Evolutionary conservation across 768 basidiomycete species (phyloP), one percentile per base, ranked within the genome.

Genomic region (Leucosporidium scottii): DNA sequence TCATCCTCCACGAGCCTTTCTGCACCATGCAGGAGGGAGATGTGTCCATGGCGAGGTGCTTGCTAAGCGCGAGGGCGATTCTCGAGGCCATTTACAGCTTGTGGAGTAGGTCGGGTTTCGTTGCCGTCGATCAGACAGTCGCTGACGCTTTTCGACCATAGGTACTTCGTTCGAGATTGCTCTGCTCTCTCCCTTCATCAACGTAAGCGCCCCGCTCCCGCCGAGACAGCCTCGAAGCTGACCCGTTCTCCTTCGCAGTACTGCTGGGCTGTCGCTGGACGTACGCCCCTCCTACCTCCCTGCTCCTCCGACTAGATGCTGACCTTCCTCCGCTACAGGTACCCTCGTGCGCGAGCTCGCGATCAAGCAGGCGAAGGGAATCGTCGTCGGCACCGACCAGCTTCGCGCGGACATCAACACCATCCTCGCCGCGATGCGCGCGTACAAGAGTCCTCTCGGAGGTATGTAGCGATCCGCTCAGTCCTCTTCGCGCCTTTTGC

Each of bases 1-100:
- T 75, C 56, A 61, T 73, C 21, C 51, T 75, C n/a, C 74, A 75
- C 64, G 74, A 75, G 47, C 65, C 72, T 28, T 73, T 68, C 53
- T 65, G 71, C 49, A 49, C 63, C 20, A n/a, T 54, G 9, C 54
- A 62, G 10, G 55, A 55, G 1, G 30, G 27, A 4, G 70, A 72
- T 21, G 21, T 47, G 20, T 66, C 72, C 28, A 62, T 69, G 50
- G 31, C 36, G 18, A 28, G 67, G 56, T 73, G 65, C 25, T 23
- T 68, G 12, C 50, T 62, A 3, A 62, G 61, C 30, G 63, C 59
- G 20, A 36, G 70, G 58, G 59, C 64, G 25, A 67, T 73, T 30
- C 62, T 75, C 15, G 53, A 65, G 50, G 53, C 56, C 20, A 51
- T 71, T 25, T 73, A 71, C 56, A 25, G 39, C 6, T 39, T 70